Evolutionary conservation across 2,329 filamentous ascomycete genomes (phyloP).

Genomic region (Tolypocladium album): DNA sequence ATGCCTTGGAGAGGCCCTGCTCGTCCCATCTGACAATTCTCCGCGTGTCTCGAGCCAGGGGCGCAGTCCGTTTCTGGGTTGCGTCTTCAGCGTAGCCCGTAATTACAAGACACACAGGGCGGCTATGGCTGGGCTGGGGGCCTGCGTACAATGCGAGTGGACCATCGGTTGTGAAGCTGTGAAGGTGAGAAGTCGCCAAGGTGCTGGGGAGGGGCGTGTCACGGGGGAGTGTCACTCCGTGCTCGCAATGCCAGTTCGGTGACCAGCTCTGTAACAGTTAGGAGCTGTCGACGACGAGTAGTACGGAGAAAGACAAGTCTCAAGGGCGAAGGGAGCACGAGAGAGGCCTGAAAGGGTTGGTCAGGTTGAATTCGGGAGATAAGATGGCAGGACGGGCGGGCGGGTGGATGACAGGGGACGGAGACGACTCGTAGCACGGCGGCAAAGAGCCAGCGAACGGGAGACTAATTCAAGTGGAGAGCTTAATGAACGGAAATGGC

Average conservation of each 20-base stretch:
- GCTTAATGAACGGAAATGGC: neutral
- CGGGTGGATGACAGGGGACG: neutral
- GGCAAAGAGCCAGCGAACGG: neutral
- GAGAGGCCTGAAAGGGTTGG: neutral
- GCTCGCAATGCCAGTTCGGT: slow-evolving; percentile 5
- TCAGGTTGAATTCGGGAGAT: neutral
- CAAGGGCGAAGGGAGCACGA: neutral
- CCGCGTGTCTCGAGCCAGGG: slow-evolving; percentile 18
- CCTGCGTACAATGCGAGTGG: slow-evolving; percentile 3
- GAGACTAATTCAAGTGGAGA: neutral
- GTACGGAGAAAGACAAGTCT: neutral
- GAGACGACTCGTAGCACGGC: slow-evolving; percentile 1
- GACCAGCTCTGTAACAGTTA: slow-evolving; percentile 1
- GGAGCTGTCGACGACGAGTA: neutral
- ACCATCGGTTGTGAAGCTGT: slow-evolving; percentile 1
- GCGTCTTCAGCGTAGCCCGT: slow-evolving; percentile 7
- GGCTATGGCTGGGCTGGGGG: slow-evolving; percentile 9
- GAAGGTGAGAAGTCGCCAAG: neutral
- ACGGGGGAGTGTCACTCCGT: slow-evolving; percentile 7
- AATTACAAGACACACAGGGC: slow-evolving; percentile 13
- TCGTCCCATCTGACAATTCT: slow-evolving; percentile 24
- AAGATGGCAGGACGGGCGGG: neutral
- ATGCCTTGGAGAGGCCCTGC: slow-evolving; percentile 20
- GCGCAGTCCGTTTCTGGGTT: slow-evolving; percentile 8
- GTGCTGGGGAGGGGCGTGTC: slow-evolving; percentile 7